Conservation (phyloP, 768 basidiomycete genomes). For the Lactifluus rugatus region DNA sequence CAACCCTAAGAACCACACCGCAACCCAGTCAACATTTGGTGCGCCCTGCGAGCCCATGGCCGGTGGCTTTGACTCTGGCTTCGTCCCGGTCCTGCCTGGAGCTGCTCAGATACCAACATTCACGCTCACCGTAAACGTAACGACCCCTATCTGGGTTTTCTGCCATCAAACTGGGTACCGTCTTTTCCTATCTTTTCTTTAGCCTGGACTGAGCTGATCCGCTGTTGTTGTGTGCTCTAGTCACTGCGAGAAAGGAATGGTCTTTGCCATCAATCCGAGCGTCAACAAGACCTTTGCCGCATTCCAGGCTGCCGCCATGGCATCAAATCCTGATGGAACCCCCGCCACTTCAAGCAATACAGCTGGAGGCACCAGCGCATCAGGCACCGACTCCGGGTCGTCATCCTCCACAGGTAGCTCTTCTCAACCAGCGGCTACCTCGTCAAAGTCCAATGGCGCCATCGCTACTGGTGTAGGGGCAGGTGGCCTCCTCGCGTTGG, state of each 20-base stretch:
- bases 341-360: background rate
- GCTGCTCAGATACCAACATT: conserved; percentile 6
- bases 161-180: conserved; percentile 24
- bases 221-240: conserved; percentile 2
- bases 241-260: conserved; percentile 25
- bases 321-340: background rate
- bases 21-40: conserved; percentile 29
- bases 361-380: background rate
- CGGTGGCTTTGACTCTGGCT: conserved; percentile 24
- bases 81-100: conserved; percentile 21
- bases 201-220: background rate
- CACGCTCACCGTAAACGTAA: conserved; percentile 19
- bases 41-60: conserved; percentile 25
- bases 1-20: conserved; percentile 24
- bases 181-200: conserved; percentile 8
- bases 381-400: background rate
- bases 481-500: conserved; percentile 9
- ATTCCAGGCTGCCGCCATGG: conserved; percentile 21
- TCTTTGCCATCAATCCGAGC: conserved; percentile 27
- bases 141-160: conserved; percentile 26
- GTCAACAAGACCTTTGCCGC: conserved; percentile 22
- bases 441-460: conserved; percentile 4
- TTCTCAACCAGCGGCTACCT: background rate
- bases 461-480: background rate
- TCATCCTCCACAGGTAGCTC: background rate